Evolutionary conservation across 352 stramenopile species (phyloP), one percentile per base, ranked within the genome.

Genomic region (Pythium phragmitis): DNA sequence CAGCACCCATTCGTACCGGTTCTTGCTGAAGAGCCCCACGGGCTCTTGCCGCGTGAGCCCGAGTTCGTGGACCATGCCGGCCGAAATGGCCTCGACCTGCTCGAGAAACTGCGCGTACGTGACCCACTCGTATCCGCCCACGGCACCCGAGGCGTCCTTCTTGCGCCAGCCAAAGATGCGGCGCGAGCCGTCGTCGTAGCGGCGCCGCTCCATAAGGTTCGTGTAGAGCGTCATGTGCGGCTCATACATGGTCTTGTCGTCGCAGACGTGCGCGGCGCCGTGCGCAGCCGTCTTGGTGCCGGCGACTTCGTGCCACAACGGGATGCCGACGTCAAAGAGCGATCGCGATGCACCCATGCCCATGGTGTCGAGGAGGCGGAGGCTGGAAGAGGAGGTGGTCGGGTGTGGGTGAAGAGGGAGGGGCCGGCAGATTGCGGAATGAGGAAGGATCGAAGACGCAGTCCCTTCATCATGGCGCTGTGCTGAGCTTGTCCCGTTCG

Each of bases 11-110:
- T 90, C 74, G 63, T 85, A 85, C 34, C 81, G 63, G 71, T 90
- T 91, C 69, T 87, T 88, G 60, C 63, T 72, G 68, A 92, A 90
- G n/a, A 90, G 48, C 4, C 83, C 83, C 23, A 92, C 73, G 37
- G 85, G 74, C 41, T 81, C 80, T 17, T 73, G 65, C 37, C 80
- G 77, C 53, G 69, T 39, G 52, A 81, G 50, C 12, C 70, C 55
- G 39, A 87, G 57, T 8, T 56, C 52, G 26, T 73, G 54, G 3
- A 55, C 70, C 72, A 89, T 76, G 19, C 74, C 80, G 6, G 67
- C 75, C 7, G 77, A 65, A 17, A 76, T 47, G 16, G 63, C 69
- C 14, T 82, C 76, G 12, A 87, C 74, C 17, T 79, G 65, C 3
- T 73, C 65, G 53, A 84, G 48, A 62, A 88, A 85, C 42, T 88